These are phyloP conservation scores for Lyophyllum decastes DNA, from an alignment of 768 basidiomycete species.

Conservation along the genomic window DNA sequence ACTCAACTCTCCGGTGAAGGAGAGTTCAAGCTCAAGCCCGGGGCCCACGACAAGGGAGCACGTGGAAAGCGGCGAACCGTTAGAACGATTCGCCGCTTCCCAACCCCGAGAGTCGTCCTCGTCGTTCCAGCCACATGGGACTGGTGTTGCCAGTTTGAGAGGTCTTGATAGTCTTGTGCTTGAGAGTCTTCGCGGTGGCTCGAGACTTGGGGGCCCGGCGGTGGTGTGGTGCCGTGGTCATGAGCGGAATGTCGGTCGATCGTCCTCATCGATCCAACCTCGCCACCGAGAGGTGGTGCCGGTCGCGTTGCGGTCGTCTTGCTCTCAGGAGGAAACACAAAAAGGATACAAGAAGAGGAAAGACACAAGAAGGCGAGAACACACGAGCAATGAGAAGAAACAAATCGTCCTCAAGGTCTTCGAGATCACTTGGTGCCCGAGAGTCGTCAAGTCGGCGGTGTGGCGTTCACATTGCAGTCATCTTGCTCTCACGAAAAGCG, in stretches of 20 bases:
- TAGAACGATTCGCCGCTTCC: neutral
- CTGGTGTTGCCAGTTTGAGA: neutral
- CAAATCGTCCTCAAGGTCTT: neutral
- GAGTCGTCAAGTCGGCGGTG: neutral
- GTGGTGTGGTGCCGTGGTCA: neutral
- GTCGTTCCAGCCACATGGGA: neutral
- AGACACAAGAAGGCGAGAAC: neutral
- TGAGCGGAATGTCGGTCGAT: neutral
- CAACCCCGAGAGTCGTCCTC: constrained; percentile 1
- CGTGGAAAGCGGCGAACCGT: constrained; percentile 15
- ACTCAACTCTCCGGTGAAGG: constrained; percentile 5
- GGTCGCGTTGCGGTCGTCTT: neutral
- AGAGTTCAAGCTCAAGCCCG: constrained; percentile 16
- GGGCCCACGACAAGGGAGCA: constrained; percentile 25
- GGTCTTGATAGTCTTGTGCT: neutral
- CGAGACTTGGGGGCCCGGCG: neutral
- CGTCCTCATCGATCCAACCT: neutral
- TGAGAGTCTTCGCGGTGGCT: neutral
- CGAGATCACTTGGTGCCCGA: neutral
- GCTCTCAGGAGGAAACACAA: neutral
- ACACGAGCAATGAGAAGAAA: neutral
- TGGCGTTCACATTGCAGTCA: too few species aligned
- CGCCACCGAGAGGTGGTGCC: neutral
- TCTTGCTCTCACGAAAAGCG: too few species aligned
- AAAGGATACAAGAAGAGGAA: neutral